These are phyloP conservation scores for Stephanocyclus meneghinianus DNA, from an alignment of 352 stramenopile genomes.

Conservation along the genomic window DNA sequence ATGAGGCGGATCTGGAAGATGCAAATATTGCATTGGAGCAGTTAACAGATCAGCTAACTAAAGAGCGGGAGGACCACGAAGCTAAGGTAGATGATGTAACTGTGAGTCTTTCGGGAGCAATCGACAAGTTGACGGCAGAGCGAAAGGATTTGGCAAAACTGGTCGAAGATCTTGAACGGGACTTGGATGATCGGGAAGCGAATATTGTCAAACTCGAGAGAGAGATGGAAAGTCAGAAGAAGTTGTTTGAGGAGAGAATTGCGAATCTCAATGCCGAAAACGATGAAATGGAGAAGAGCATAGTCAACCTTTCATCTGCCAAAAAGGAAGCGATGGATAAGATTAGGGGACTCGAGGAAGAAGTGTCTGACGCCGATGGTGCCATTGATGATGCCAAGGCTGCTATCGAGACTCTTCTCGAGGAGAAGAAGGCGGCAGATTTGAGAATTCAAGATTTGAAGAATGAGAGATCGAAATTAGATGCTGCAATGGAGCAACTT, in stretches of 20 bases:
- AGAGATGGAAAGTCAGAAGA: constrained; percentile 30
- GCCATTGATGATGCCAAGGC: constrained; percentile 57
- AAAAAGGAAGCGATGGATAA: constrained; percentile 60
- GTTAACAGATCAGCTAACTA: constrained; percentile 44
- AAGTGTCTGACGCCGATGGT: constrained; percentile 53
- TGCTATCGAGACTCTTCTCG: constrained; percentile 49
- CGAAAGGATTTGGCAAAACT: constrained; percentile 41
- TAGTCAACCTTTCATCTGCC: constrained; percentile 32
- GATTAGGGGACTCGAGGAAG: constrained; percentile 55
- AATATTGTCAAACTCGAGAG: constrained; percentile 37
- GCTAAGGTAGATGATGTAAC: constrained; percentile 50
- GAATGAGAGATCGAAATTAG: constrained; percentile 40
- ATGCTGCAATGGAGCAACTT: constrained; percentile 41
- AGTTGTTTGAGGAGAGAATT: constrained; percentile 42
- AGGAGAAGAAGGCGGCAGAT: constrained; percentile 53
- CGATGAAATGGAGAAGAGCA: constrained; percentile 41
- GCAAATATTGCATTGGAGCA: constrained; percentile 40
- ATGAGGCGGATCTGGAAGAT: constrained; percentile 49
- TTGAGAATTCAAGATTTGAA: constrained; percentile 46
- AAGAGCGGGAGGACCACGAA: constrained; percentile 50
- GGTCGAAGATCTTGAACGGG: constrained; percentile 35
- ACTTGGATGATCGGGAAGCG: constrained; percentile 36
- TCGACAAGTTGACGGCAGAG: constrained; percentile 52
- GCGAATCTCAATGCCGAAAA: constrained; percentile 34
- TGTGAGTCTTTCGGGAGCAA: constrained; percentile 37